Evolutionary conservation across 805 yeast genomes (phyloP).

Genomic region (Kuraishia hungarica): DNA sequence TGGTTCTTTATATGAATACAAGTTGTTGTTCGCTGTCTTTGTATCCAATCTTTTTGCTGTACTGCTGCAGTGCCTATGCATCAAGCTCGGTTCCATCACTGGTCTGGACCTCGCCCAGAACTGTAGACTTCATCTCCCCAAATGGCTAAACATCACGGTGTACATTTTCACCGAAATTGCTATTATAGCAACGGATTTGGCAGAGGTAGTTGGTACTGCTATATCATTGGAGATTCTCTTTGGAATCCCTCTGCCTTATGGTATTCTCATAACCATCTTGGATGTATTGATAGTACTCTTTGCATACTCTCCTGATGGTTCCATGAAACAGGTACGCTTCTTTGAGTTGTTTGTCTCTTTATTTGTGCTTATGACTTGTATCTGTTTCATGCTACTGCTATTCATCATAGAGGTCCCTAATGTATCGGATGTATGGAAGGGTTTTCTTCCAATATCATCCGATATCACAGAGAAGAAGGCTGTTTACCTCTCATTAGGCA

Average conservation of each 20-base stretch:
- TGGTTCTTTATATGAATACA: constrained; percentile 73
- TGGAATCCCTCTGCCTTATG: constrained; percentile 61
- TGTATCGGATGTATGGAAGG: constrained; percentile 43
- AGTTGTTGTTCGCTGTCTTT: constrained; percentile 62
- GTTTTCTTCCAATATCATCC: constrained; percentile 60
- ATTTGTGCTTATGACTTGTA: constrained; percentile 65
- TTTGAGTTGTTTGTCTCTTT: constrained; percentile 71
- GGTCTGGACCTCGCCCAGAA: constrained; percentile 84
- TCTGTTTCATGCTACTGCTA: constrained; percentile 67
- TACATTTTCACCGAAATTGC: constrained; percentile 78
- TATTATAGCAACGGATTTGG: constrained; percentile 86
- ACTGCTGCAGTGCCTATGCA: constrained; percentile 72
- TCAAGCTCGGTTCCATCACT: constrained; percentile 82
- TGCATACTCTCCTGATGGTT: constrained; percentile 73
- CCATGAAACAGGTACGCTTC: constrained; percentile 62
- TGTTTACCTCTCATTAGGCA: constrained; percentile 69
- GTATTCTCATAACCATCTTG: constrained; percentile 70
- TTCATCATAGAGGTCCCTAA: constrained; percentile 48
- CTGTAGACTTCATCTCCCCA: constrained; percentile 65
- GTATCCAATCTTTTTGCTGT: constrained; percentile 82
- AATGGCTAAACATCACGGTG: constrained; percentile 51
- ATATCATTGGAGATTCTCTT: constrained; percentile 74
- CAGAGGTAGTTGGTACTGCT: constrained; percentile 93
- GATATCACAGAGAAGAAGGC: constrained; percentile 55
- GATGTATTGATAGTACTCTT: constrained; percentile 75